A percentile compares a stretch with the other conserved stretches of the same genome.
Evolutionary conservation across 208 protist species (phyloP).

Genomic region (Wallacemonas collosoma): DNA sequence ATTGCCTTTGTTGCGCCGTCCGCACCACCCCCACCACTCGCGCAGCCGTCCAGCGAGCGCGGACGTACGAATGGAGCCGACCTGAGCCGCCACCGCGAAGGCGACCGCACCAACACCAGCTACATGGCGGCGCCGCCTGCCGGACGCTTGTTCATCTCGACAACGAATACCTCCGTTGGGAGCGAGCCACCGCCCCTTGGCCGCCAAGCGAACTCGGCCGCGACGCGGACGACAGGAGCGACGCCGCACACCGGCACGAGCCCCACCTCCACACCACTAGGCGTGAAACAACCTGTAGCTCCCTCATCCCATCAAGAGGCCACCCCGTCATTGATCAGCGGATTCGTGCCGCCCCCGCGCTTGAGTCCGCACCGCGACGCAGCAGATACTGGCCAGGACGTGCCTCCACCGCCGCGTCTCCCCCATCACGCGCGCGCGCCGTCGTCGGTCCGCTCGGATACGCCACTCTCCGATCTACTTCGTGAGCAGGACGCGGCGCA

Average conservation of each 20-base stretch:
- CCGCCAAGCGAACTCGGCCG: too few relatives aligned
- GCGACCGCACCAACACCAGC: conserved; percentile 9
- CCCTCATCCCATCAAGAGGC: neutral
- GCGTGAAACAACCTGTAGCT: too few relatives aligned
- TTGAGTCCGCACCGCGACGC: neutral
- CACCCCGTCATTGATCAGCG: conserved; percentile 2
- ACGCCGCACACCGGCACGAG: neutral
- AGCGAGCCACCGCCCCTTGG: too few relatives aligned
- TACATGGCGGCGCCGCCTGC: neutral
- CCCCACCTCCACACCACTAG: neutral
- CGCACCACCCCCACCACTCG: neutral
- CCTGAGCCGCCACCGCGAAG: neutral
- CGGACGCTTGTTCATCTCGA: too few relatives aligned
- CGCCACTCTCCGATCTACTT: conserved; percentile 3
- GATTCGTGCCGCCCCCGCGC: conserved; percentile 10
- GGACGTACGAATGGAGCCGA: too few relatives aligned
- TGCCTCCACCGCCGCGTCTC: neutral
- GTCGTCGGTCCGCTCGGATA: conserved; percentile 2
- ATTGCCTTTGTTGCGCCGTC: too few relatives aligned
- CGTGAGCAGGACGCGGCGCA: neutral
- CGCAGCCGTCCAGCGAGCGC: too few relatives aligned
- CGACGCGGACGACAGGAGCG: neutral
- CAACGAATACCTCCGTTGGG: too few relatives aligned
- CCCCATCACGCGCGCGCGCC: neutral
- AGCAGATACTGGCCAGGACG: too few relatives aligned